Percentiles rank a stretch among this genome's conserved stretches.
phyloP scores from a whole-genome alignment of 1,139 yeast species.

The Blastobotrys serpentis region DNA sequence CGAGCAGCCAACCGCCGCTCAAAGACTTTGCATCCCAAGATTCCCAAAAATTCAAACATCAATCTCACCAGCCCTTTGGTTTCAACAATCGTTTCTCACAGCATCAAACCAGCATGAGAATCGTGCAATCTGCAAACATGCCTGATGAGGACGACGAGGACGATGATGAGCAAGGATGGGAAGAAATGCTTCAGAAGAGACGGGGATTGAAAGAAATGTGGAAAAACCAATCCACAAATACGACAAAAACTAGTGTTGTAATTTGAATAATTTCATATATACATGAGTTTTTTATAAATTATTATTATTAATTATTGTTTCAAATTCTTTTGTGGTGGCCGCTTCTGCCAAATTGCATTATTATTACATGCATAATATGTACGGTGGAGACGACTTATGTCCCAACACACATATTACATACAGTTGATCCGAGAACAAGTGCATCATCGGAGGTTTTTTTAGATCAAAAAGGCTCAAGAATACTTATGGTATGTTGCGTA shows the following conservation, averaged over 20 bases:
- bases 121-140: conserved; percentile 20
- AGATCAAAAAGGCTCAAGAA: too few relatives aligned
- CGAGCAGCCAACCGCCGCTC: conserved; percentile 16
- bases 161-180: conserved; percentile 40
- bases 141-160: conserved; percentile 35
- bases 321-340: background rate
- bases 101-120: conserved; percentile 17
- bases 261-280: background rate
- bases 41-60: conserved; percentile 11
- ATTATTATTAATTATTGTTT: background rate
- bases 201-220: conserved; percentile 32
- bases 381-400: too few relatives aligned
- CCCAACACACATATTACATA: too few relatives aligned
- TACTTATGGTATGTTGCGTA: background rate
- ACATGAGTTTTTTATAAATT: conserved; percentile 8
- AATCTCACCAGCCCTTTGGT: conserved; percentile 16
- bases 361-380: too few relatives aligned
- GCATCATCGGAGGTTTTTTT: too few relatives aligned
- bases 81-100: conserved; percentile 4
- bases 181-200: conserved; percentile 35
- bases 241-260: conserved; percentile 4
- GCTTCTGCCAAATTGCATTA: background rate
- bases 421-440: too few relatives aligned
- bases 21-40: conserved; percentile 19
- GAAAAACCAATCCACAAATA: conserved; percentile 23